Percentiles rank a stretch among this genome's conserved stretches.
These are phyloP conservation scores for Tricholoma bakamatsutake DNA, from an alignment of 768 basidiomycete genomes.

Conservation along the genomic window DNA sequence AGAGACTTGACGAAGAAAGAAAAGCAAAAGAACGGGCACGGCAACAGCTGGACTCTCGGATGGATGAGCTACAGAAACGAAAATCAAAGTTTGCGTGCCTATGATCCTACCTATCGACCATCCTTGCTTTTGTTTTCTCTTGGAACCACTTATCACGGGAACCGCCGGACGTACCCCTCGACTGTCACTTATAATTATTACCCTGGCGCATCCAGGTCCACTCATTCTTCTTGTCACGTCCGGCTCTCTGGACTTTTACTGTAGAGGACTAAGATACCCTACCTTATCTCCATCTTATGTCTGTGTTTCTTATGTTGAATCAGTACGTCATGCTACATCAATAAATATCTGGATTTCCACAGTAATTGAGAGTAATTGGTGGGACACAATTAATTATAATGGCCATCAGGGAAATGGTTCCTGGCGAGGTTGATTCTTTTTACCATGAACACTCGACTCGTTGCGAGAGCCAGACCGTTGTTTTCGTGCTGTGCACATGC, in stretches of 20 bases:
- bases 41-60: slow-evolving; percentile 79
- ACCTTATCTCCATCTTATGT: slow-evolving; percentile 28
- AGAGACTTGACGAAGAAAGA: slow-evolving; percentile 80
- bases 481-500: neutral
- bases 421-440: too few species aligned
- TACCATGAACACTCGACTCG: slow-evolving; percentile 3
- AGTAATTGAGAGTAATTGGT: too few species aligned
- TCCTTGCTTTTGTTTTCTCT: slow-evolving; percentile 11
- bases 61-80: slow-evolving; percentile 79
- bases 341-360: slow-evolving; percentile 11
- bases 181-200: slow-evolving; percentile 22
- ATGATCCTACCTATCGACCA: slow-evolving; percentile 31
- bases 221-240: slow-evolving; percentile 20
- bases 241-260: slow-evolving; percentile 28
- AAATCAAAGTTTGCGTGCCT: slow-evolving; percentile 93
- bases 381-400: too few species aligned
- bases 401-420: too few species aligned
- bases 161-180: slow-evolving; percentile 13
- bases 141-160: slow-evolving; percentile 11
- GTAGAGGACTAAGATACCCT: slow-evolving; percentile 33
- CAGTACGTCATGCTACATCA: slow-evolving; percentile 18
- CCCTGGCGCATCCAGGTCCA: slow-evolving; percentile 25
- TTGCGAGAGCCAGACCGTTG: neutral
- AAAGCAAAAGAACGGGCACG: slow-evolving; percentile 85
- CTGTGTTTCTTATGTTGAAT: slow-evolving; percentile 22